Percentiles rank a stretch among this genome's conserved stretches.
Conservation (phyloP, 2,329 filamentous ascomycete genomes). For the Botrytis cinerea region DNA sequence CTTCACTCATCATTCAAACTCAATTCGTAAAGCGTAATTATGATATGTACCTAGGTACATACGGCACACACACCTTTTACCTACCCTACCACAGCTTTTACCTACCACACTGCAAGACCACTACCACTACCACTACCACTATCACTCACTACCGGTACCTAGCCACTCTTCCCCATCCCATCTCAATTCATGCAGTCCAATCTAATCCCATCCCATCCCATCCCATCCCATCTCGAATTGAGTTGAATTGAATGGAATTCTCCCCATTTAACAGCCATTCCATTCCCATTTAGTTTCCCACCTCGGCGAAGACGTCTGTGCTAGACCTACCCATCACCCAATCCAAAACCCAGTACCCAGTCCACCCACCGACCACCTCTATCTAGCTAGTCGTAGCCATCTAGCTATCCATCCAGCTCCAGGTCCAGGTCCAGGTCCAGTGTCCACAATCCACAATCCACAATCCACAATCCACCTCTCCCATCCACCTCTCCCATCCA, state of each 20-base stretch:
- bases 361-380: neutral
- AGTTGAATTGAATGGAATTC: no score
- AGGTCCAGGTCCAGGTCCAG: neutral
- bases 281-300: neutral
- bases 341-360: no score
- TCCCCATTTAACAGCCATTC: neutral
- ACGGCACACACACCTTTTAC: no score
- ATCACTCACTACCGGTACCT: neutral
- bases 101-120: no score
- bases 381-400: neutral
- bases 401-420: no score
- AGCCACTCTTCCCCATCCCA: neutral
- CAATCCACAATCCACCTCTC: no score
- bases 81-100: no score
- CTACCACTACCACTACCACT: no score
- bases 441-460: neutral
- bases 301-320: neutral
- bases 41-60: no score
- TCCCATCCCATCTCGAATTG: neutral
- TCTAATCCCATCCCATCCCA: no score
- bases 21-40: no score
- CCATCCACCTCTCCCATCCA: neutral
- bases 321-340: neutral
- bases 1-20: no score
- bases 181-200: neutral